Percentiles rank a stretch among this genome's conserved stretches.
Conservation (phyloP, 1,139 yeast species). For the Kazachstania sp. region DNA sequence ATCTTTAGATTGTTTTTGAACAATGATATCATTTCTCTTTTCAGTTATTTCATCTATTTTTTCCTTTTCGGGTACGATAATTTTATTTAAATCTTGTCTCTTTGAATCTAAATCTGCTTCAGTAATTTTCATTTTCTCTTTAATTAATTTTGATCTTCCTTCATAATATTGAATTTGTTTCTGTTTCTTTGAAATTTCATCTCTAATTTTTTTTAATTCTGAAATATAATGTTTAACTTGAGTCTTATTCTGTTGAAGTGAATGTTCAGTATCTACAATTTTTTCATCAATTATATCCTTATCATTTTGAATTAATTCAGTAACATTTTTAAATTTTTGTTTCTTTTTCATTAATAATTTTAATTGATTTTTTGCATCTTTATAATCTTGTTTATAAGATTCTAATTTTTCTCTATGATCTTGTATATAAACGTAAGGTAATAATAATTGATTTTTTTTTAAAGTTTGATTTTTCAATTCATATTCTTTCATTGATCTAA, state of each 20-base stretch:
- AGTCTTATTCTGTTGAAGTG: background rate
- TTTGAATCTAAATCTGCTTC: slow-evolving; percentile 21
- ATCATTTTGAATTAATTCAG: slow-evolving; percentile 12
- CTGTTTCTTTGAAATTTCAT: slow-evolving; percentile 24
- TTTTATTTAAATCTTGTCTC: slow-evolving; percentile 16
- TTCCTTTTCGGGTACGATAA: slow-evolving; percentile 17
- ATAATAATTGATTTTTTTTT: slow-evolving; percentile 40
- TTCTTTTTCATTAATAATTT: slow-evolving; percentile 17
- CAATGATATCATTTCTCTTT: slow-evolving; percentile 13
- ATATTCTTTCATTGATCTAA: slow-evolving; percentile 31
- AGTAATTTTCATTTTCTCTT: slow-evolving; percentile 22
- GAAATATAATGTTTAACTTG: slow-evolving; percentile 11
- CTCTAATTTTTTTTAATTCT: slow-evolving; percentile 16
- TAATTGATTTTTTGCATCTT: slow-evolving; percentile 26
- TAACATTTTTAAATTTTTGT: slow-evolving; percentile 15
- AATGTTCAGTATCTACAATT: background rate
- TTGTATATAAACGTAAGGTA: slow-evolving; percentile 56
- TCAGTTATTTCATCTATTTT: slow-evolving; percentile 16
- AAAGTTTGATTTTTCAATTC: slow-evolving; percentile 36
- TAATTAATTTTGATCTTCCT: slow-evolving; percentile 17
- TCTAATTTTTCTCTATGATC: slow-evolving; percentile 42
- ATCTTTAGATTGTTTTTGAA: slow-evolving; percentile 11
- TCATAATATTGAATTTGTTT: slow-evolving; percentile 19
- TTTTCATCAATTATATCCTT: slow-evolving; percentile 7
- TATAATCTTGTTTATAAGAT: slow-evolving; percentile 37